Evolutionary conservation across 257 asterid genomes (phyloP), one percentile per base, ranked within the genome.

Genomic region (Przewalskia tangutica): DNA sequence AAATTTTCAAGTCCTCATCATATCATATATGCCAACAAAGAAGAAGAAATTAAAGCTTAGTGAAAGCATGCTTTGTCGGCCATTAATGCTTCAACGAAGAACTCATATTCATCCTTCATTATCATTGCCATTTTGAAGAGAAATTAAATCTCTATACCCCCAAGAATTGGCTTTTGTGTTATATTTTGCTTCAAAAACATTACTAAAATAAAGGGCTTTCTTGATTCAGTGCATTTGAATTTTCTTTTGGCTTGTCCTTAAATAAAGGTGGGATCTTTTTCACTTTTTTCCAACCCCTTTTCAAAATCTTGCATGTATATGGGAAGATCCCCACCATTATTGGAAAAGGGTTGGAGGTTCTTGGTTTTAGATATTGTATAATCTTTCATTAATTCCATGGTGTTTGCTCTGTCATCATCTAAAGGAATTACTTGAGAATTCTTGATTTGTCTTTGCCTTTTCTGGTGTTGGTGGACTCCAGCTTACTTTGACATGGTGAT

Each of bases 1-100:
- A 65, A 27, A 13, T 12, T 34, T 65, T 18, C 0, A 23, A 73
- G 20, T 73, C 79, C 14, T 48, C 60, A 14, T 79, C 70, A 34
- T 27, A 27, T 59, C 38, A 38, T 56, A 42, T 71, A 4, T 44
- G 5, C n/a, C 16, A 71, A 17, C 13, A 20, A 60, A 18, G 32
- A 27, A 27, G 32, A 27, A 27, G 16, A 81, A 79, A 64, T 53
- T 27, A 77, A 87, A 56, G 78, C 54, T 40, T 59, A 58, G 86
- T 85, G 86, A 80, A 83, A 85, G 91, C 97, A 93, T 94, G 97
- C 96, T 90, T 90, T 91, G 97, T 93, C 96, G 90, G 97, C 97
- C 98, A 94, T 89, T 89, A 84, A 83, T 89, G 92, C 89, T 90
- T 94, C 95, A 87, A 75, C 86, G 91, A 88, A 86, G 81, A 82